phyloP scores from a whole-genome alignment of 192 early-diverging fungal species.

The Gigaspora rosea region DNA sequence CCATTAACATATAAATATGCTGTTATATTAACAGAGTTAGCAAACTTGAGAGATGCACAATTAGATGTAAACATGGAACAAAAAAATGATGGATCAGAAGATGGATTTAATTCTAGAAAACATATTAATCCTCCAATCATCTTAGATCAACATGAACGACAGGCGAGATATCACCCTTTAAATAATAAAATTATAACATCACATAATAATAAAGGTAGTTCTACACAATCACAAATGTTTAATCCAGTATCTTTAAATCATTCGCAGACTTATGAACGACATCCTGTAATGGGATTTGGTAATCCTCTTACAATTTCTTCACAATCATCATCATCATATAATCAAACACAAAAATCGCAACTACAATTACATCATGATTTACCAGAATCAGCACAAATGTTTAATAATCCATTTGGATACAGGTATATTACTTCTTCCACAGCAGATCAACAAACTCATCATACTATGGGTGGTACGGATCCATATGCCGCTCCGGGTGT shows the following conservation, averaged over 20 bases:
- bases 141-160: no score
- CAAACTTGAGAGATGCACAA: constrained; percentile 18
- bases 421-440: background rate
- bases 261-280: background rate
- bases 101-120: no score
- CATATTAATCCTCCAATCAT: no score
- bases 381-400: constrained; percentile 24
- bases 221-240: no score
- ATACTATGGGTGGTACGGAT: background rate
- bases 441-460: background rate
- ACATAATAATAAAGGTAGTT: no score
- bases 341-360: background rate
- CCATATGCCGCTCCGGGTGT: constrained; percentile 6
- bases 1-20: constrained; percentile 13
- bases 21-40: constrained; percentile 16
- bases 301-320: background rate
- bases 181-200: no score
- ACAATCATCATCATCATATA: background rate
- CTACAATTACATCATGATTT: constrained; percentile 2
- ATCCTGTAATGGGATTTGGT: background rate
- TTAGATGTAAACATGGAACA: background rate
- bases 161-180: no score
- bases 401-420: constrained; percentile 14
- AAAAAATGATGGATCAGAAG: no score
- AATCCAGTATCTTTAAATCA: background rate